Evolutionary conservation across 1,284 basidiomycete genomes (phyloP).

Genomic region (Apiotrichum akiyoshidainum): DNA sequence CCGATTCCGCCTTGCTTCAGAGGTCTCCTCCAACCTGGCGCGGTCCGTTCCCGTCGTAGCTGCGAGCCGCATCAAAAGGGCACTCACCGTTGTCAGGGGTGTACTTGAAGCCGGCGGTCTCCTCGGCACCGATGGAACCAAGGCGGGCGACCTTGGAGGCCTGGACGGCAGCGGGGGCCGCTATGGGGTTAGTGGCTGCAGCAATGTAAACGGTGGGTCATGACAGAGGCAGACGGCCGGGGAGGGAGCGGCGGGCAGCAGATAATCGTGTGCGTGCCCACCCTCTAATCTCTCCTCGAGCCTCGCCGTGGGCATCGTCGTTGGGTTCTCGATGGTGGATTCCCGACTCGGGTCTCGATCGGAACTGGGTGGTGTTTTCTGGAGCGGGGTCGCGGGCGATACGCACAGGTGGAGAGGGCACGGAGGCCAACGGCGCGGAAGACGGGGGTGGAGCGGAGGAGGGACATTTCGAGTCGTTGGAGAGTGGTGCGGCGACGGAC

Average conservation of each 20-base stretch:
- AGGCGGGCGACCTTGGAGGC: constrained; percentile 27
- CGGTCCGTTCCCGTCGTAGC: too few species aligned
- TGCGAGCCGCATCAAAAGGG: too few species aligned
- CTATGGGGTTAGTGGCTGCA: not conserved
- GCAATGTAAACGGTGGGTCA: not conserved
- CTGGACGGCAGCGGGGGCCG: constrained; percentile 28
- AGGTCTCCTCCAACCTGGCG: too few species aligned
- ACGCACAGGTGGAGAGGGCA: constrained; percentile 41
- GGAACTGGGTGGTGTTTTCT: not conserved
- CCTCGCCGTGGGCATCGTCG: too few species aligned
- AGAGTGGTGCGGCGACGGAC: too few species aligned
- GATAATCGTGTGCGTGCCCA: too few species aligned
- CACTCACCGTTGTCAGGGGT: constrained; percentile 35
- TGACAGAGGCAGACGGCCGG: not conserved
- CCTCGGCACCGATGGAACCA: constrained; percentile 34
- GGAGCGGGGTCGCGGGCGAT: not conserved
- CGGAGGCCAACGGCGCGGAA: constrained; percentile 37
- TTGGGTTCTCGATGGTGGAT: too few species aligned
- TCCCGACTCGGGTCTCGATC: not conserved
- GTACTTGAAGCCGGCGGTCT: constrained; percentile 51
- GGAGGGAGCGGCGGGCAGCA: not conserved
- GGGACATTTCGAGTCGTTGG: constrained; percentile 30
- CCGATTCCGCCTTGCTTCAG: too few species aligned
- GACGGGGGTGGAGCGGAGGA: constrained; percentile 36
- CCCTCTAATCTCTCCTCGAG: too few species aligned